Percentiles rank a stretch among this genome's conserved stretches.
Conservation (phyloP, 2,329 filamentous ascomycete species). For the Macrophomina phaseolina region DNA sequence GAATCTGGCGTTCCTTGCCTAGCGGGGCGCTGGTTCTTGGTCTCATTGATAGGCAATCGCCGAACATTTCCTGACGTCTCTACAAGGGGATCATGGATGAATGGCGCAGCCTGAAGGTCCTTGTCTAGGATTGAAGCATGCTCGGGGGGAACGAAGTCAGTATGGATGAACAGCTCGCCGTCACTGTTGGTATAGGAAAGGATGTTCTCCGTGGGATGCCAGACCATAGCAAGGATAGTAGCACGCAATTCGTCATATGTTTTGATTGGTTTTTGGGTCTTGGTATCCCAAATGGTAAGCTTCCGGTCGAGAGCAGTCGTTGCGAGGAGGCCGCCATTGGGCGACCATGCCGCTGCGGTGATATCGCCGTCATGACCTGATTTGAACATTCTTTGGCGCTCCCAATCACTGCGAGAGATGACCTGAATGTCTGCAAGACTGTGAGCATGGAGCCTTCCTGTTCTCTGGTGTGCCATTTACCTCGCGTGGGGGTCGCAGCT, state of each 20-base stretch:
- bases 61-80: slow-evolving; percentile 72
- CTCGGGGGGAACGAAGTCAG: slow-evolving; percentile 64
- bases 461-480: slow-evolving; percentile 28
- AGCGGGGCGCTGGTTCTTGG: slow-evolving; percentile 58
- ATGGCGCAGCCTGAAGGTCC: slow-evolving; percentile 75
- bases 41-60: slow-evolving; percentile 57
- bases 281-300: slow-evolving; percentile 85
- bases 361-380: slow-evolving; percentile 83
- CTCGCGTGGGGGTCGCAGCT: slow-evolving; percentile 75
- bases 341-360: slow-evolving; percentile 89
- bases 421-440: slow-evolving; percentile 71
- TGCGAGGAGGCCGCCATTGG: slow-evolving; percentile 87
- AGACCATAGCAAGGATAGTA: slow-evolving; percentile 83
- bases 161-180: slow-evolving; percentile 91
- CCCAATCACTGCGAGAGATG: slow-evolving; percentile 88
- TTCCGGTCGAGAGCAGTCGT: slow-evolving; percentile 64
- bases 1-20: slow-evolving; percentile 74
- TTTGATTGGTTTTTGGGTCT: slow-evolving; percentile 80
- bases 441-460: slow-evolving; percentile 5
- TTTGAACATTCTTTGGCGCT: slow-evolving; percentile 79
- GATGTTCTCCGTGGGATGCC: slow-evolving; percentile 90
- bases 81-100: slow-evolving; percentile 78
- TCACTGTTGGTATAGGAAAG: slow-evolving; percentile 91
- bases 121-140: slow-evolving; percentile 57
- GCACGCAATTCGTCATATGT: slow-evolving; percentile 72